Evolutionary conservation across 1,284 basidiomycete species (phyloP), one percentile per base, ranked within the genome.

Genomic region (Ustilago xerochloae): DNA sequence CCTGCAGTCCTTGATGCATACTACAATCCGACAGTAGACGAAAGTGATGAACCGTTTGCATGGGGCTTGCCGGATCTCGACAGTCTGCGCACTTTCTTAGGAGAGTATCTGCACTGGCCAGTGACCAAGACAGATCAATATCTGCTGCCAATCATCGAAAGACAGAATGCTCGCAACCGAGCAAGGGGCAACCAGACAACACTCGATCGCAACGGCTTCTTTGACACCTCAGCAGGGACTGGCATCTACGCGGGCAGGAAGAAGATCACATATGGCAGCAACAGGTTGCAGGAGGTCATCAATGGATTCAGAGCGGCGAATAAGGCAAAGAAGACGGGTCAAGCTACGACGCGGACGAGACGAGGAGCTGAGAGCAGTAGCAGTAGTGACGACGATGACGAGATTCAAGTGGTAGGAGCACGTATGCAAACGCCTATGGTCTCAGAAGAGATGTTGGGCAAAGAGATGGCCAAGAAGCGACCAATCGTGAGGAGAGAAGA

Each of bases 41-140:
- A 90, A 52, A 96, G 93, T 3, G 91, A 94, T 56, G 95, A 99
- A 80, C 91, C 92, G 0, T 99, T 99, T 84, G 93, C 93, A 78
- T 99, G 97, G 97, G 96, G 94, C 9, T 87, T 96, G 69, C 94
- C 96, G 6, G 95, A 98, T 82, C 89, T 99, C 1, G 94, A 97
- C 79, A 57, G 58, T 53, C 26, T 84, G 38, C 74, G 82, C 24
- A 95, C 93, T 36, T 96, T 93, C 83, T 87, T 99, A 71, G 88
- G 88, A 39, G 89, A 91, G 58, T 93, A 97, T 82, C 88, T 99
- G 8, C 89, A 91, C 16, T 99, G 97, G 97, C 87, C 88, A 6
- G 88, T 91, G 70, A 85, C 85, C 35, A 99, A 98, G 86, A 92
- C 94, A 0, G 94, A 98, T 80, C 93, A 97, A 67, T 88, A 95